phyloP scores from a whole-genome alignment of 306 rosid genomes.

The Inga laurina region DNA sequence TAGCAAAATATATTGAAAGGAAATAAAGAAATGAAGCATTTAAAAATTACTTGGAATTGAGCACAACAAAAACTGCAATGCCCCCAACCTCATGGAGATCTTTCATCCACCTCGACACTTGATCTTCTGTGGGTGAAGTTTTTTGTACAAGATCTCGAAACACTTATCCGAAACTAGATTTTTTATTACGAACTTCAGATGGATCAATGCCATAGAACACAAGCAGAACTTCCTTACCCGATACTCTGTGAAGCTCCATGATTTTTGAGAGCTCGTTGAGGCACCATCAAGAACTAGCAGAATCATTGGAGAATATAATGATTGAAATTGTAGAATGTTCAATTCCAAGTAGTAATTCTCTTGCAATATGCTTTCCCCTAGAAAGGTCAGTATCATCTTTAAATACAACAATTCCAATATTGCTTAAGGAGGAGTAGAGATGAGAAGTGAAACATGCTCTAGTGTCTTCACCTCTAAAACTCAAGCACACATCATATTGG shows the following conservation, averaged over 20 bases:
- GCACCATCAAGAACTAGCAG: conserved; percentile 35
- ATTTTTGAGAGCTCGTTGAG: neutral
- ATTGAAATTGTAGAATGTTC: neutral
- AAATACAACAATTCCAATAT: neutral
- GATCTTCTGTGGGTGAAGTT: no score
- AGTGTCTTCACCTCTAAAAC: neutral
- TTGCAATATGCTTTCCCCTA: neutral
- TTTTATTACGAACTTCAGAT: neutral
- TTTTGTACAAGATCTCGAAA: no score
- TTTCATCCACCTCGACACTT: no score
- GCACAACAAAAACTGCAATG: no score
- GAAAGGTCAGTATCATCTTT: neutral
- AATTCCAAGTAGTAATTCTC: neutral
- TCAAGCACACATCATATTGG: neutral
- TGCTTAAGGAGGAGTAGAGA: neutral
- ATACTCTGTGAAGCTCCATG: neutral
- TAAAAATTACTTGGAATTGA: conserved; percentile 12
- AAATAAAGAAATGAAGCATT: neutral
- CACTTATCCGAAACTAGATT: no score
- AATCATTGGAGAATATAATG: conserved; percentile 16
- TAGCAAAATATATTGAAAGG: neutral
- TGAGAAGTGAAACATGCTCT: neutral
- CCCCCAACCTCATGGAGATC: no score
- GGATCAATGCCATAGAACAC: neutral
- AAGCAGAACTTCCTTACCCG: neutral